These are phyloP conservation scores for Lachnellula willkommii DNA, from an alignment of 2,329 filamentous ascomycete species.

Conservation along the genomic window DNA sequence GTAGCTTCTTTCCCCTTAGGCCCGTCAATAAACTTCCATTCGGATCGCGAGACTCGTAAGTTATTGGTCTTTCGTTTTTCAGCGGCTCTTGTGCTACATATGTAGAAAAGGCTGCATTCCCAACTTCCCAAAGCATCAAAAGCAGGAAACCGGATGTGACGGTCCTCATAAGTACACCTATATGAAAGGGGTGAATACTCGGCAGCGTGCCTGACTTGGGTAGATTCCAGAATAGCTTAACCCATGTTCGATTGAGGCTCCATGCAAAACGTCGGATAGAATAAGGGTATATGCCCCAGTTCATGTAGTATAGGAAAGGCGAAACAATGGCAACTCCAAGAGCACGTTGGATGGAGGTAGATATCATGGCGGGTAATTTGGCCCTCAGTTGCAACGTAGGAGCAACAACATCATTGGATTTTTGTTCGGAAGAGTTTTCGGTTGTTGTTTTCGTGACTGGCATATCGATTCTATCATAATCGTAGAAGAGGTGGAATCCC, in stretches of 20 bases:
- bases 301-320: constrained; percentile 36
- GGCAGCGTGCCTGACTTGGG: constrained; percentile 64
- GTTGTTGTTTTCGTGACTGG: constrained; percentile 36
- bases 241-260: constrained; percentile 63
- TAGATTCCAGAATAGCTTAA: constrained; percentile 69
- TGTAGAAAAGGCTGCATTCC: constrained; percentile 72
- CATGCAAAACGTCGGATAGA: constrained; percentile 61
- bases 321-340: constrained; percentile 39
- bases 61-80: constrained; percentile 80
- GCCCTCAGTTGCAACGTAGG: constrained; percentile 35
- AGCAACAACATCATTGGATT: constrained; percentile 33
- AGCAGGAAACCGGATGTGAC: constrained; percentile 61
- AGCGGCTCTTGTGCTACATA: constrained; percentile 76
- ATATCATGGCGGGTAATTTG: constrained; percentile 32
- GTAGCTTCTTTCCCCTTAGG: constrained; percentile 73
- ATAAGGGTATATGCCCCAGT: constrained; percentile 55
- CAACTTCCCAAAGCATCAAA: constrained; percentile 67
- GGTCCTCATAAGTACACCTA: constrained; percentile 51
- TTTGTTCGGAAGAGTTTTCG: constrained; percentile 31
- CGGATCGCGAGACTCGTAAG: constrained; percentile 78
- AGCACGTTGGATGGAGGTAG: constrained; percentile 28
- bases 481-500: constrained; percentile 61
- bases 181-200: constrained; percentile 51
- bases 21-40: constrained; percentile 86
- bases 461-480: constrained; percentile 57